Base-by-base conservation (phyloP, 2,329 filamentous ascomycete genomes). In the Penicillium rolfsii region DNA sequence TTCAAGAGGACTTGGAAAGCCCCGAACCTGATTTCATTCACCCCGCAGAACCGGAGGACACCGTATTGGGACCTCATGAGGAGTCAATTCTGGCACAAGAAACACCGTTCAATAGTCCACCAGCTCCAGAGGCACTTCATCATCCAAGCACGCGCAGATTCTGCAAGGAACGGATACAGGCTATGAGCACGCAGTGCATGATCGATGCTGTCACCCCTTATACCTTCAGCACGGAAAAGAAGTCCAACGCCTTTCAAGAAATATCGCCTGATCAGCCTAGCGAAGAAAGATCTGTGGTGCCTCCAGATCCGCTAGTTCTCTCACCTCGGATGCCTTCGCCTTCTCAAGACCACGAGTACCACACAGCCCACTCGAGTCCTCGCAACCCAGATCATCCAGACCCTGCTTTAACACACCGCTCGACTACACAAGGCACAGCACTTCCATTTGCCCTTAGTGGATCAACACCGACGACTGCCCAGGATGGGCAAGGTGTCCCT, bases 131-230 rank as follows among this genome's bases (percentile, higher is more conserved):
- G 30, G 57, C 48, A 38, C 40, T 41, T 4, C 22, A 58, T 8
- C 48, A 61, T 35, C 52, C 54, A 7, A 55, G 38, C 55, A 41
- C 55, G 7, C 54, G 40, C 35, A 26, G 60, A 35, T 50, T 49
- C 24, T 58, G 61, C 24, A 65, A 63, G 22, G 62, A 62, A 1
- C 64, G 58, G 19, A 54, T 62, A n/a, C 71, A 70, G 58, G 67
- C 71, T 45, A 70, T 76, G 62, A 77, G 74, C 59, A 79, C 77
- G 1, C 77, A 80, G 64, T 74, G 67, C 48, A 76, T 80, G 67
- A 71, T 80, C 16, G 75, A 79, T 57, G 71, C 74, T 14, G 72
- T 73, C 30, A 77, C 75, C 3, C 77, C 78, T 8, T 79, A 77
- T 56, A 73, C 69, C 4, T 71, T 77, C 43, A 78, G 76, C 38